Conservation (phyloP, 2,329 filamentous ascomycete genomes). For the Pestalotiopsis sp. region DNA sequence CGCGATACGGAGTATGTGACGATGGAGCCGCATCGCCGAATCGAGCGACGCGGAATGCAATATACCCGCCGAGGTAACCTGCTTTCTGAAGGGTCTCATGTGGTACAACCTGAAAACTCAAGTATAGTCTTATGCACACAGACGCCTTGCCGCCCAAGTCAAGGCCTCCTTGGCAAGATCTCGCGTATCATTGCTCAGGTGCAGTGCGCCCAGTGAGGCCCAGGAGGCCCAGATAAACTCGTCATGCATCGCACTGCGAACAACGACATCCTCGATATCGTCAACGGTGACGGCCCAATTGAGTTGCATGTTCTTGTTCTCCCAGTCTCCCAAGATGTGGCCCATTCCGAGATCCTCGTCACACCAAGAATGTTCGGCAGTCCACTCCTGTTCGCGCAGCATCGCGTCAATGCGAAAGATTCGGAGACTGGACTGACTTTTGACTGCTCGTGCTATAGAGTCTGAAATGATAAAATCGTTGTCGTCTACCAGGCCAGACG, state of each 20-base stretch:
- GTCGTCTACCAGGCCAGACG: constrained; percentile 27
- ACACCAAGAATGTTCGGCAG: constrained; percentile 13
- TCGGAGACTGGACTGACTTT: constrained; percentile 24
- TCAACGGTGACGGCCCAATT: constrained; percentile 31
- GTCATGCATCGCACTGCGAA: constrained; percentile 31
- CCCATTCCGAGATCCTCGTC: constrained; percentile 4
- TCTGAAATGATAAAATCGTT: constrained; percentile 31
- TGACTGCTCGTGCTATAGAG: constrained; percentile 27
- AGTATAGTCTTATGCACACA: constrained; percentile 10
- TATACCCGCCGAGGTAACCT: no score
- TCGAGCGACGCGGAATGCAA: neutral
- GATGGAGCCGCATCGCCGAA: neutral
- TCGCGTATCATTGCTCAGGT: constrained; percentile 20
- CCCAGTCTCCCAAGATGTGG: neutral
- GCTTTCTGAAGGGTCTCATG: no score
- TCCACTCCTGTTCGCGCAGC: constrained; percentile 19
- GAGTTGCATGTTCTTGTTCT: constrained; percentile 23
- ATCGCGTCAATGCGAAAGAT: constrained; percentile 26
- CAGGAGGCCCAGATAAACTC: constrained; percentile 30
- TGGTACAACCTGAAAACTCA: neutral
- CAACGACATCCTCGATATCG: constrained; percentile 27
- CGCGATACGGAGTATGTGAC: neutral
- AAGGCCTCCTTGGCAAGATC: constrained; percentile 26
- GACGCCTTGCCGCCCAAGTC: constrained; percentile 26
- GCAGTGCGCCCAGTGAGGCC: constrained; percentile 19